Base-by-base conservation (phyloP, 352 stramenopile species). In the Blastocystis sp. region DNA sequence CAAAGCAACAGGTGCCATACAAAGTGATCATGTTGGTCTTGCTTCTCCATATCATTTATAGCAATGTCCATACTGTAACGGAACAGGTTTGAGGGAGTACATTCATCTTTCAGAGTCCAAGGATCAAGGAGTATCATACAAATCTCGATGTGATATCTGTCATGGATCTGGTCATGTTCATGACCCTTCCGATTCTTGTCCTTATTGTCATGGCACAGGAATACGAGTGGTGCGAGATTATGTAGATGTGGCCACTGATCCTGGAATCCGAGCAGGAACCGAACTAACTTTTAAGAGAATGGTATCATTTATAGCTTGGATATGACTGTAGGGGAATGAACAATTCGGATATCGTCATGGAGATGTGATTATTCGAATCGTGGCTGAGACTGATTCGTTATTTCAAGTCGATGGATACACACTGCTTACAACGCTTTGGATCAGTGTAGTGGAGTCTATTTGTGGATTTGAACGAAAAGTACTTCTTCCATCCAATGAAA, bases 331-430 rank as follows among this genome's bases (percentile, higher is more conserved):
- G 71, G 71, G 71, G 32, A 61, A 83, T 24, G 71, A 83, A 43
- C 71, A 83, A 39, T 83, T 83, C 51, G 21, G 37, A 63, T 29
- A 54, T 27, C 49, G 71, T 51, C 16, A 49, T 42, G 71, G 71
- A 14, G 71, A 83, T 42, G 71, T 83, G 2, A 43, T 65, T 21
- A 56, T 83, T 16, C 24, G 37, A 29, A 24, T 83, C 32, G 9
- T 29, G 1, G 27, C 51, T 4, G 16, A 65, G 14, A 27, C 42
- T 4, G 49, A 83, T 29, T 19, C 21, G 9, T 14, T 83, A 0
- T 83, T 66, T n/a, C 32, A 16, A 0, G 71, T 51, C 12, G 71
- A 83, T 43, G 54, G 71, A 4, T 83, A 83, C 21, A 83, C 63
- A 27, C 71, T 83, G 24, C 49, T 54, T n/a, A 65, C 24, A 42